These are phyloP conservation scores for Candida montana DNA, from an alignment of 805 yeast species.

Conservation along the genomic window DNA sequence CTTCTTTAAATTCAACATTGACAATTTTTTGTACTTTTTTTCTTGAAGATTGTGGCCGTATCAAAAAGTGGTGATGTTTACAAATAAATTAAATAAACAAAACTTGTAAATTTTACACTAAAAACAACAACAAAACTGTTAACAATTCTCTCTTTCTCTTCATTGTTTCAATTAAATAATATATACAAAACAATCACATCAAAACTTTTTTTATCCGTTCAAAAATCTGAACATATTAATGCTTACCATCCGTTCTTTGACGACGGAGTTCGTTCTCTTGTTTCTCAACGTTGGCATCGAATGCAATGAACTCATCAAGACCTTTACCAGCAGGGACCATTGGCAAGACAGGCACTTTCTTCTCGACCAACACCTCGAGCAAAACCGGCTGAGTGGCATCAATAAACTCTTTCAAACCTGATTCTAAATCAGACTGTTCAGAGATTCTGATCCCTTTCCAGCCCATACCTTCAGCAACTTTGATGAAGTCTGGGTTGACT, in stretches of 20 bases:
- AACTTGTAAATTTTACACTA: not conserved
- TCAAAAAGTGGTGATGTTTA: not conserved
- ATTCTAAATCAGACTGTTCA: conserved; percentile 59
- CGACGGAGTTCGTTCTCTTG: conserved; percentile 62
- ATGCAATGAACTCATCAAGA: conserved; percentile 84
- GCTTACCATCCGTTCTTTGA: conserved; percentile 69
- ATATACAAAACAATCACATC: no score
- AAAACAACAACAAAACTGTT: no score
- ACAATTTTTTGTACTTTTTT: no score
- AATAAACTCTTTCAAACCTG: conserved; percentile 61
- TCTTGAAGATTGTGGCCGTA: not conserved
- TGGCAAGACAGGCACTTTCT: conserved; percentile 90
- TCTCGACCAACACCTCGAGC: conserved; percentile 85
- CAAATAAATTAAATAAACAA: not conserved
- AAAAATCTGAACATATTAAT: no score
- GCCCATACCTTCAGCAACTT: conserved; percentile 93
- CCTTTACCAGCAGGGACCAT: conserved; percentile 98
- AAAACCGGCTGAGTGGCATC: conserved; percentile 71
- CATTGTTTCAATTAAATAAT: no score
- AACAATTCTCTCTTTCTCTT: no score
- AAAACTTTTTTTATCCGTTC: no score
- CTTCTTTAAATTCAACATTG: not conserved
- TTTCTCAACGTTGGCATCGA: conserved; percentile 76
- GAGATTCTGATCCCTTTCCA: conserved; percentile 72
- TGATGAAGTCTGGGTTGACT: conserved; percentile 87